Base-by-base conservation (phyloP, 2,329 filamentous ascomycete genomes). In the Colletotrichum incanum region DNA sequence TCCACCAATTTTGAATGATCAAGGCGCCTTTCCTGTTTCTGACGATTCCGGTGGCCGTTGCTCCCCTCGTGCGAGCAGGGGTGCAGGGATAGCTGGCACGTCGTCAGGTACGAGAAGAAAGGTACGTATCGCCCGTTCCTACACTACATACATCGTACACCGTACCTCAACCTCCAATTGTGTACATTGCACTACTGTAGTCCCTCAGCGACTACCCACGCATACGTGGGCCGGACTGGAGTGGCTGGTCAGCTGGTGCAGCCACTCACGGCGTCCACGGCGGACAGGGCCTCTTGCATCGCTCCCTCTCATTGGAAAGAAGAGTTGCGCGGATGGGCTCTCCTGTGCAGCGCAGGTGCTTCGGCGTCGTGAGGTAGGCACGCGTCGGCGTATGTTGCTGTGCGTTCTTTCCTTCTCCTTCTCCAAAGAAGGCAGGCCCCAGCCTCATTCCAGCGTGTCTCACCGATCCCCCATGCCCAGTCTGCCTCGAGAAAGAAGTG, bases 31-130 rank as follows among this genome's bases (percentile, higher is more conserved):
- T 47, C 71, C 67, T 43, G 12, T 70, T 71, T 66, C 55, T 73
- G 55, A 73, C 49, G 65, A 52, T 66, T 73, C 71, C 56, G 71
- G 71, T 65, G 71, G 61, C 67, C 55, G 58, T 71, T 73, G 56
- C 62, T 56, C 49, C 69, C 68, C 50, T 45, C 23, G 49, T 50
- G 50, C 23, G 28, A 45, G 49, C 71, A 62, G 56, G 71, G 67
- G 67, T 71, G 14, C 26, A 52, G 1, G 26, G 49, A 11, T 28
- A 31, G 28, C 55, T 23, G 7, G 67, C 66, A 66, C 55, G 28
- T 66, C n/a, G 31, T 61, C 67, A 73, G 61, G 67, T 56, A 63
- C 55, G 49, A 37, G 52, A 1, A 34, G 9, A 3, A 5, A n/a
- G 31, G 67, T 71, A 72, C 61, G 56, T 73, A 61, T 37, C 34